Base-by-base conservation (phyloP, 2,329 filamentous ascomycete genomes). In the Phialophora chinensis region DNA sequence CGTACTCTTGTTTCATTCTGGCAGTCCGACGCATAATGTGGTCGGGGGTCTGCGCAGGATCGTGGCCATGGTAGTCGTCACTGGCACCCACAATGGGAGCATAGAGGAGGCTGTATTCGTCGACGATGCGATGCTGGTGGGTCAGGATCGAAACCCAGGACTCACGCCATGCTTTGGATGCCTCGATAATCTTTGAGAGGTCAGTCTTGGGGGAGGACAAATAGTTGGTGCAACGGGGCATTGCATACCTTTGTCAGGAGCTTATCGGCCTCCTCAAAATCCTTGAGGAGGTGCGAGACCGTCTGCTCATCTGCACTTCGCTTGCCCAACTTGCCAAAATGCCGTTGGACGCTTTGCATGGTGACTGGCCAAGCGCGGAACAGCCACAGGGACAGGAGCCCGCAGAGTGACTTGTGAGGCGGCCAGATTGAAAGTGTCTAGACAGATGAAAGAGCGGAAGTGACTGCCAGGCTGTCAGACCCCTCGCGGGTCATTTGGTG, bases 181-280 rank as follows among this genome's bases (percentile, higher is more conserved):
- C 88, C 70, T 92, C 90, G 72, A 93, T 87, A 72, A 95, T 87
- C 90, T 94, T 66, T 35, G 7, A 61, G 10, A 49, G 53, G 50
- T 57, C 59, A 68, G 66, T 58, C 62, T 2, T 31, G 66, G 58
- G 63, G 69, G 60, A 60, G 58, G 33, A 54, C 33, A 49, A 60
- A 33, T 54, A 12, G n/a, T 42, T 38, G 50, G 33, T 44, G 33
- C 23, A 25, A 59, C 27, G 59, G 53, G 59, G 63, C 52, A 65
- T 73, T 62, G 58, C 60, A 80, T 81, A 92, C 91, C 83, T 88
- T 88, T 70, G 86, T 84, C 69, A 95, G 83, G 75, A 93, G 85
- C 71, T 86, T 86, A 77, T 95, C 90, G 29, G 89, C 90, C 77
- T 93, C 89, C 72, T 92, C 90, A 75, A 93, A 95, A 74, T 95